Evolutionary conservation across 2,329 filamentous ascomycete genomes (phyloP).

Genomic region (Colletotrichum navitas): DNA sequence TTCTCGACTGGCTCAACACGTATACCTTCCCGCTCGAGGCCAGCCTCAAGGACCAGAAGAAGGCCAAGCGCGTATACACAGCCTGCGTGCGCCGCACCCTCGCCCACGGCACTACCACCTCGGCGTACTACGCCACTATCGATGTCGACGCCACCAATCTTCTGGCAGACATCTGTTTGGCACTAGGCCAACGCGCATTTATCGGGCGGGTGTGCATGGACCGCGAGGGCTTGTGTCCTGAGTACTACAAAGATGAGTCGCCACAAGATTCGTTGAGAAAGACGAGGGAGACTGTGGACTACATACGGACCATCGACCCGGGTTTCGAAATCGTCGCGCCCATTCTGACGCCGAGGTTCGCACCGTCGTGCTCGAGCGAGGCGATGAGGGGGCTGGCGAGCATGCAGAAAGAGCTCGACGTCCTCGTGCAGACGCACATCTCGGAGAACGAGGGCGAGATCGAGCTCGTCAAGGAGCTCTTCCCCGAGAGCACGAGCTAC

Average conservation of each 20-base stretch:
- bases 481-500: conserved; percentile 75
- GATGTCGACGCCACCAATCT: conserved; percentile 91
- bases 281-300: conserved; percentile 71
- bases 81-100: conserved; percentile 85
- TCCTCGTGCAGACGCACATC: conserved; percentile 90
- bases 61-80: conserved; percentile 79
- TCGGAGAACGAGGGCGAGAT: conserved; percentile 85
- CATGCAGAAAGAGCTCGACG: conserved; percentile 70
- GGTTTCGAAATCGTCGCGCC: conserved; percentile 75
- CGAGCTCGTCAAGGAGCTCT: conserved; percentile 75
- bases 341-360: conserved; percentile 82
- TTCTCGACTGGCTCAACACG: conserved; percentile 91
- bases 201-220: conserved; percentile 98
- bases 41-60: conserved; percentile 73
- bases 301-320: conserved; percentile 78
- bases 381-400: conserved; percentile 74
- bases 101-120: conserved; percentile 91
- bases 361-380: conserved; percentile 69
- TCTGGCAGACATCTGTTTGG: conserved; percentile 85
- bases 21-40: conserved; percentile 96
- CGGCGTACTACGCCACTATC: conserved; percentile 93
- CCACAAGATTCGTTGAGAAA: conserved; percentile 67
- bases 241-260: conserved; percentile 83
- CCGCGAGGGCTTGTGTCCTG: conserved; percentile 71
- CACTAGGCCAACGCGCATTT: conserved; percentile 86